These are phyloP conservation scores for Grosmannia serpens DNA, from an alignment of 2,329 filamentous ascomycete genomes.

Conservation along the genomic window DNA sequence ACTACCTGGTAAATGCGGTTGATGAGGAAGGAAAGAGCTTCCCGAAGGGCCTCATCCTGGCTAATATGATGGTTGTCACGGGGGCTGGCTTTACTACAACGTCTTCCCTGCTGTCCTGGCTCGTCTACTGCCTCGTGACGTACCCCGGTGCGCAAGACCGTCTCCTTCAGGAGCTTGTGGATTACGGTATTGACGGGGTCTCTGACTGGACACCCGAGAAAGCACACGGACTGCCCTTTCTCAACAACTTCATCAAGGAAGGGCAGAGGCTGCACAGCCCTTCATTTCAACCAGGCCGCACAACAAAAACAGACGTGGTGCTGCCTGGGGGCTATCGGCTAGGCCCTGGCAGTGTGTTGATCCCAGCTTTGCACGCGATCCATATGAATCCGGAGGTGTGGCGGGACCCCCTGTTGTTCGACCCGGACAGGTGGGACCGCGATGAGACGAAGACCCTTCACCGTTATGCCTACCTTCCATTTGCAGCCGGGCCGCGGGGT, in stretches of 20 bases:
- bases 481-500: neutral
- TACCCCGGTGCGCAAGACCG: neutral
- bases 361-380: neutral
- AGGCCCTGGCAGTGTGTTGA: neutral
- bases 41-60: neutral
- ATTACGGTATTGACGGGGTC: neutral
- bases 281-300: neutral
- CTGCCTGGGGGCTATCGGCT: neutral
- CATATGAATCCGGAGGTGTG: neutral
- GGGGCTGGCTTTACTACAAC: neutral
- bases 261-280: neutral
- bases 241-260: neutral
- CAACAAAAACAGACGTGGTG: neutral
- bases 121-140: neutral
- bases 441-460: neutral
- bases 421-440: neutral
- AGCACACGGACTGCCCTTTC: neutral
- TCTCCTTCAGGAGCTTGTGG: neutral
- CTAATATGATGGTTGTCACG: neutral
- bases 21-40: neutral
- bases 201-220: neutral
- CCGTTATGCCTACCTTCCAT: neutral
- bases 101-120: neutral
- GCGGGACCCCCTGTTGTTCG: neutral
- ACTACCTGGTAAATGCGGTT: neutral